Evolutionary conservation across 75 land plant genomes (phyloP).

Genomic region (Pinus taeda): DNA sequence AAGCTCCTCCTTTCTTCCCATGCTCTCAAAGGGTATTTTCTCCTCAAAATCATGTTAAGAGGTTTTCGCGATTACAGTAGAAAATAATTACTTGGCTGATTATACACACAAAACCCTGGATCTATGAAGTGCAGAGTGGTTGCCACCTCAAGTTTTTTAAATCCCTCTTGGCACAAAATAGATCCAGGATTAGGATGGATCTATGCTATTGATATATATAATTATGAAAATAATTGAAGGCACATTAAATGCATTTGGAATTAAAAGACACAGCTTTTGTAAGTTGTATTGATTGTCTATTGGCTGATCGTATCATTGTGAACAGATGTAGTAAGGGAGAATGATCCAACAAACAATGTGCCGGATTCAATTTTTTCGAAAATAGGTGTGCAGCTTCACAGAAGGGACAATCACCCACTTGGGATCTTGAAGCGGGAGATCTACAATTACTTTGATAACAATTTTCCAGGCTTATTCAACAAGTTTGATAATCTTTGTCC

Average conservation of each 20-base stretch:
- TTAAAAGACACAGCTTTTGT: not conserved
- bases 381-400: conserved; percentile 88
- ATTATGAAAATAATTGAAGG: not conserved
- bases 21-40: no score
- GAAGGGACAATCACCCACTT: conserved; percentile 81
- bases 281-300: not conserved
- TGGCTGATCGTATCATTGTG: not conserved
- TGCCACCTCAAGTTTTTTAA: no score
- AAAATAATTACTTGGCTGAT: not conserved
- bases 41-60: not conserved
- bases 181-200: not conserved
- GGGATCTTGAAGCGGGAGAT: conserved; percentile 94
- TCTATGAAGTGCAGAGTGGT: not conserved
- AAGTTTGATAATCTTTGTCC: conserved; percentile 94
- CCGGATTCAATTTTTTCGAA: conserved; percentile 82
- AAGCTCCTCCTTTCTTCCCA: no score
- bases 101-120: not conserved
- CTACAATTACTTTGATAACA: conserved; percentile 80
- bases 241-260: not conserved
- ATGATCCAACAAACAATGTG: conserved; percentile 95
- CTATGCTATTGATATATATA: not conserved
- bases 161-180: no score
- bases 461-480: conserved; percentile 47
- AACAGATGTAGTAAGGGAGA: conserved; percentile 80
- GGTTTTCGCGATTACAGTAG: not conserved